These are phyloP conservation scores for Didymella glomerata DNA, from an alignment of 2,329 filamentous ascomycete species.

Conservation along the genomic window DNA sequence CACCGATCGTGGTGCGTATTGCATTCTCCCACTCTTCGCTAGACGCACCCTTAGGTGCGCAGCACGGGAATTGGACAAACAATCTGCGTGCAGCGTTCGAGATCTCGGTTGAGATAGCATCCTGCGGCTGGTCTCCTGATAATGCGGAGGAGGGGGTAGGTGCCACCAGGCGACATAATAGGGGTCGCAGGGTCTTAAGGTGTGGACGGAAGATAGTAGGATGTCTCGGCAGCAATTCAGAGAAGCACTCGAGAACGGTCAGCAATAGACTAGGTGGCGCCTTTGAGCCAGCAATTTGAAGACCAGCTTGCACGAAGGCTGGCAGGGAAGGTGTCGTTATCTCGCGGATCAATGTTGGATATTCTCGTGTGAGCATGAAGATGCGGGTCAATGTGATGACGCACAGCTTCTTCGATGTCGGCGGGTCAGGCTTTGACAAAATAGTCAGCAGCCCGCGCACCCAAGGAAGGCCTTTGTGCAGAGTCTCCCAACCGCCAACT, in stretches of 20 bases:
- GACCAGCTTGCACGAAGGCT: constrained; percentile 74
- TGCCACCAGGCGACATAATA: constrained; percentile 68
- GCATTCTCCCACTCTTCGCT: constrained; percentile 80
- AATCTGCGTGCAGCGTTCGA: constrained; percentile 69
- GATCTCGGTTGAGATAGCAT: constrained; percentile 60
- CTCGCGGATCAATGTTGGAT: constrained; percentile 83
- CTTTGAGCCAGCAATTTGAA: constrained; percentile 63
- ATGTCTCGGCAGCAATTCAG: constrained; percentile 78
- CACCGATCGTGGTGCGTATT: constrained; percentile 67
- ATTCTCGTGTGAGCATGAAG: constrained; percentile 81
- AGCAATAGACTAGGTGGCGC: constrained; percentile 62
- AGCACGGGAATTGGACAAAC: constrained; percentile 76
- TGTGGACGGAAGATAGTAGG: constrained; percentile 84
- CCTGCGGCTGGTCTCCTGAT: constrained; percentile 27
- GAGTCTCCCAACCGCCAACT: constrained; percentile 82
- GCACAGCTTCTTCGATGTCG: constrained; percentile 77
- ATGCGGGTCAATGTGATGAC: constrained; percentile 82
- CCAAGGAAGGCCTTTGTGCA: constrained; percentile 78
- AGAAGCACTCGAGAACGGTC: constrained; percentile 74
- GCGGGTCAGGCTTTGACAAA: constrained; percentile 80
- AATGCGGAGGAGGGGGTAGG: constrained; percentile 63
- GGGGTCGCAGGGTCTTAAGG: constrained; percentile 70
- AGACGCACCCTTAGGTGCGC: constrained; percentile 79
- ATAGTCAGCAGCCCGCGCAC: constrained; percentile 77
- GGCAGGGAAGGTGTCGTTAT: constrained; percentile 85